phyloP scores from a whole-genome alignment of 1,284 basidiomycete genomes.

The Boletus semigastroideus region DNA sequence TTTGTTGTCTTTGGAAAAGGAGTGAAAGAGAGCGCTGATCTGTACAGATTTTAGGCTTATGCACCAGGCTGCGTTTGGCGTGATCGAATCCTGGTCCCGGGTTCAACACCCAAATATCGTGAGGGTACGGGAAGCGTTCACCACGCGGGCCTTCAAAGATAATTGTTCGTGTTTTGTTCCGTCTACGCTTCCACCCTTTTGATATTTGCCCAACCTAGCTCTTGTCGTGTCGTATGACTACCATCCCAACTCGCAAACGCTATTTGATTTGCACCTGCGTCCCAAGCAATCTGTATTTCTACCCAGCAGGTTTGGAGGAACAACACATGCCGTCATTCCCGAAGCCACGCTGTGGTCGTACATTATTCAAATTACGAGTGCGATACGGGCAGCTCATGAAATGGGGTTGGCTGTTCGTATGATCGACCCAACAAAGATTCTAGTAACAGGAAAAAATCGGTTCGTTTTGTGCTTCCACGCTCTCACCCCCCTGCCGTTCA shows the following conservation, averaged over 20 bases:
- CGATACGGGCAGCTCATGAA: constrained; percentile 85
- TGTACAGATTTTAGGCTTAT: constrained; percentile 77
- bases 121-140: constrained; percentile 90
- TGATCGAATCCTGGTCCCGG: constrained; percentile 87
- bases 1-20: constrained; percentile 37
- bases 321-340: constrained; percentile 43
- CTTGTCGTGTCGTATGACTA: constrained; percentile 94
- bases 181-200: constrained; percentile 6
- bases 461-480: constrained; percentile 31
- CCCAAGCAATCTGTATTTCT: constrained; percentile 45
- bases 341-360: constrained; percentile 96
- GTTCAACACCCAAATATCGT: constrained; percentile 89
- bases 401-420: constrained; percentile 80
- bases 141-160: constrained; percentile 91
- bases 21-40: constrained; percentile 5
- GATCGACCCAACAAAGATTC: constrained; percentile 85
- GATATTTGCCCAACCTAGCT: constrained; percentile 48
- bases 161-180: constrained; percentile 61
- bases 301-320: constrained; percentile 44
- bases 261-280: constrained; percentile 71
- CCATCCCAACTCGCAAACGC: constrained; percentile 82
- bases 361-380: constrained; percentile 86
- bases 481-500: constrained; percentile 1
- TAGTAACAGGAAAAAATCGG: constrained; percentile 91
- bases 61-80: constrained; percentile 78